phyloP scores from a whole-genome alignment of 371 early-diverging fungal species.

The Fennellomyces sp. region DNA sequence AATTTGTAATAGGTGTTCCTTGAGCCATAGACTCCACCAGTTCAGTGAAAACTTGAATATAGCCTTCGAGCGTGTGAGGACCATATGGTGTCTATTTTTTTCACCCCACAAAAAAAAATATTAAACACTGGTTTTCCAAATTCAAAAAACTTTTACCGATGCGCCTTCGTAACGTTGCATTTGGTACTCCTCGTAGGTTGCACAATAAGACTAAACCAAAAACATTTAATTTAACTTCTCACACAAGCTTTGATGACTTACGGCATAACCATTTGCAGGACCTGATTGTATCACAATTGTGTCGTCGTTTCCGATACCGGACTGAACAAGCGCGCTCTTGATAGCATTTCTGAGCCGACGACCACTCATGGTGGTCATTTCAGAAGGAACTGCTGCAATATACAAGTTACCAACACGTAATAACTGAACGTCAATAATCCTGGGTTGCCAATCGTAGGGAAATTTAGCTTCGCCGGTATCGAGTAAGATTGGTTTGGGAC shows the following conservation, averaged over 20 bases:
- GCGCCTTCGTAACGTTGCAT: conserved; percentile 73
- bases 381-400: conserved; percentile 60
- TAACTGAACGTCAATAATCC: conserved; percentile 58
- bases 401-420: conserved; percentile 53
- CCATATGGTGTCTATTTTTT: conserved; percentile 60
- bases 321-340: conserved; percentile 33
- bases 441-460: conserved; percentile 61
- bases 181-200: conserved; percentile 69
- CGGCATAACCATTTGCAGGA: conserved; percentile 49
- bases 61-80: conserved; percentile 60
- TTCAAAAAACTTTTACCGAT: conserved; percentile 27
- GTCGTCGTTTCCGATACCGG: conserved; percentile 44
- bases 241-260: conserved; percentile 7
- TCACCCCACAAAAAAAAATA: neutral
- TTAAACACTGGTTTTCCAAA: neutral
- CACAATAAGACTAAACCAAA: conserved; percentile 55
- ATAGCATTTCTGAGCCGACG: conserved; percentile 51
- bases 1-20: conserved; percentile 18
- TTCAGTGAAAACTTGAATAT: conserved; percentile 53
- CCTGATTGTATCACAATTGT: conserved; percentile 59
- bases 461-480: conserved; percentile 60
- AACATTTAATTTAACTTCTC: neutral
- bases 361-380: conserved; percentile 73
- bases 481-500: conserved; percentile 63
- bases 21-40: conserved; percentile 49